A percentile compares a stretch with the other conserved stretches of the same genome.
Conservation (phyloP, 2,329 filamentous ascomycete genomes). For the Metarhizium guizhouense region DNA sequence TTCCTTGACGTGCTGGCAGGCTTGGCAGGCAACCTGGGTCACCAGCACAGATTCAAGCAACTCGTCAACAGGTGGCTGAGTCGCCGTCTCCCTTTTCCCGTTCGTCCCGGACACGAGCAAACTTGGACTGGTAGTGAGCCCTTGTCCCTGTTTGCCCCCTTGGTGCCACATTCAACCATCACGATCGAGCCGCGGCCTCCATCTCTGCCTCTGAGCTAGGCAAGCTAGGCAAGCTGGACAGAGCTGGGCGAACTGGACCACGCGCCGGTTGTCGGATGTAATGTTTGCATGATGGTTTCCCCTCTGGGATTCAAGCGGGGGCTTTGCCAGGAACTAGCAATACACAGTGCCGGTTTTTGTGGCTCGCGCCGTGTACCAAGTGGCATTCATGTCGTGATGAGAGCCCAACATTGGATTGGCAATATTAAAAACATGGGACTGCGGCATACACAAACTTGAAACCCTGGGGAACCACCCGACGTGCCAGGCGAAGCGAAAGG, state of each 20-base stretch:
- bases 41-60: neutral
- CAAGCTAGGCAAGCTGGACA: no score
- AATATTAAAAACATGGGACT: neutral
- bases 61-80: neutral
- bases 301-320: conserved; percentile 1
- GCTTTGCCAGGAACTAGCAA: neutral
- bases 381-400: neutral
- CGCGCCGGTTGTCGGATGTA: neutral
- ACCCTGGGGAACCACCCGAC: neutral
- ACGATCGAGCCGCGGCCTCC: neutral
- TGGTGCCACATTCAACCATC: neutral
- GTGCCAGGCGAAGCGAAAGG: neutral
- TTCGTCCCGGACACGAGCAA: neutral
- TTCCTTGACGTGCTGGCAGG: no score
- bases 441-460: neutral
- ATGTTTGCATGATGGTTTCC: conserved; percentile 2
- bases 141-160: neutral
- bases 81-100: neutral
- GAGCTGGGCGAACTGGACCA: neutral
- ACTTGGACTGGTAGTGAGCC: no score
- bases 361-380: neutral
- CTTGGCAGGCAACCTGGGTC: neutral
- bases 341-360: conserved; percentile 2
- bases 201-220: no score
- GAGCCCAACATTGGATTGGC: neutral